Percentiles rank a stretch among this genome's conserved stretches.
phyloP scores from a whole-genome alignment of 768 basidiomycete genomes.

The Boletellus ananiceps region DNA sequence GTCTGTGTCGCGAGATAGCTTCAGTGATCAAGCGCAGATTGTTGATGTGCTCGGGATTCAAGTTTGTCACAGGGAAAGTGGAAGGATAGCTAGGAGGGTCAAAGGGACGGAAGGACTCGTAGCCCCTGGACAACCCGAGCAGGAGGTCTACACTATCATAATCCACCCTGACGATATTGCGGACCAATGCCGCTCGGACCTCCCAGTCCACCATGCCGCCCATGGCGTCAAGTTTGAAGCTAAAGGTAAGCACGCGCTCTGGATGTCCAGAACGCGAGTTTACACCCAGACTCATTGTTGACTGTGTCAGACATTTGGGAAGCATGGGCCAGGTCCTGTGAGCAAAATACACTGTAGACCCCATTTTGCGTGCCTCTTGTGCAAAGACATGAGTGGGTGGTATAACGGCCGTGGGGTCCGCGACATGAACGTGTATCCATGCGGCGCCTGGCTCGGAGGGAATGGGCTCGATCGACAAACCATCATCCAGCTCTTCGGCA shows the following conservation, averaged over 20 bases:
- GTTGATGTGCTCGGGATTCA: slow-evolving; percentile 20
- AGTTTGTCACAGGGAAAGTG: not conserved
- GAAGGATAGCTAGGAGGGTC: slow-evolving; percentile 2
- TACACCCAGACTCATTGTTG: slow-evolving; percentile 46
- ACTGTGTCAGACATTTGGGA: slow-evolving; percentile 52
- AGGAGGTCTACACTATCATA: slow-evolving; percentile 66
- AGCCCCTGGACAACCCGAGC: slow-evolving; percentile 30
- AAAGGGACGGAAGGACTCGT: slow-evolving; percentile 22
- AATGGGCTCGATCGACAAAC: slow-evolving; percentile 75
- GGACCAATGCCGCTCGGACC: slow-evolving; percentile 68
- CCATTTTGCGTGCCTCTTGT: slow-evolving; percentile 48
- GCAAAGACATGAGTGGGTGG: slow-evolving; percentile 65
- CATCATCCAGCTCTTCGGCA: slow-evolving; percentile 92
- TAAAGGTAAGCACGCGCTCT: slow-evolving; percentile 76
- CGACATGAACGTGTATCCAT: slow-evolving; percentile 92
- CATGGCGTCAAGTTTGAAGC: slow-evolving; percentile 53
- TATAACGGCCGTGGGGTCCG: slow-evolving; percentile 82
- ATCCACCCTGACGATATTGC: slow-evolving; percentile 56
- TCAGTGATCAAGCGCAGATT: slow-evolving; percentile 31
- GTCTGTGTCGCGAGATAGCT: slow-evolving; percentile 24
- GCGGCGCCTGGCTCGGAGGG: slow-evolving; percentile 49
- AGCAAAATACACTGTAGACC: slow-evolving; percentile 57
- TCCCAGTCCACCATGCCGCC: slow-evolving; percentile 69
- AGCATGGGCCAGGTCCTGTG: slow-evolving; percentile 69
- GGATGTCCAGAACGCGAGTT: slow-evolving; percentile 27